A percentile compares a stretch with the other conserved stretches of the same genome.
Evolutionary conservation across 2,329 filamentous ascomycete species (phyloP).

Genomic region (Arthrobotrys pseudoclavata): DNA sequence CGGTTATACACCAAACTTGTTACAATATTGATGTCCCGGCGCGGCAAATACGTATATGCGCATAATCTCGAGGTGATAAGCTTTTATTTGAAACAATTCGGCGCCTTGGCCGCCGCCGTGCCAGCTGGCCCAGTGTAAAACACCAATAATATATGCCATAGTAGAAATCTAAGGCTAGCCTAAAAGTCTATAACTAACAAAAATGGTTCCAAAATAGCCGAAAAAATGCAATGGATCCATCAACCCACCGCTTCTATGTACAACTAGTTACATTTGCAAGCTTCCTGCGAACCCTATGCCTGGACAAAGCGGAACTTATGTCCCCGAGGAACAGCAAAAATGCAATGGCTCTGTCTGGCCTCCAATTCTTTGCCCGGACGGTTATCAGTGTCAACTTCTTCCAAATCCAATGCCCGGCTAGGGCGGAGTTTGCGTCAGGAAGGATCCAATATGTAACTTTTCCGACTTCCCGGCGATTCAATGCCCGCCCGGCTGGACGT

Average conservation of each 20-base stretch:
- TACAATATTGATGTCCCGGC: too few relatives aligned
- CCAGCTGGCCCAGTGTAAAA: slow-evolving; percentile 14
- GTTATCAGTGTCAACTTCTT: slow-evolving; percentile 12
- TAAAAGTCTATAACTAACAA: neutral
- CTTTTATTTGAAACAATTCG: too few relatives aligned
- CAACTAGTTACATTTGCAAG: slow-evolving; percentile 1
- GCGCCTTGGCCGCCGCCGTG: neutral
- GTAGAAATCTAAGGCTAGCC: neutral
- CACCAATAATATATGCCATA: neutral
- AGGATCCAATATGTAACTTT: neutral
- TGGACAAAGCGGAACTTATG: slow-evolving; percentile 4
- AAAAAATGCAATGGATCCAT: slow-evolving; percentile 14
- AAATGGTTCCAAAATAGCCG: neutral
- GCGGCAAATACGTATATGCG: too few relatives aligned
- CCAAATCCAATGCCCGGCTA: neutral
- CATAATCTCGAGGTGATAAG: too few relatives aligned
- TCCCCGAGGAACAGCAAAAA: neutral
- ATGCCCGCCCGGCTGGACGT: slow-evolving; percentile 9
- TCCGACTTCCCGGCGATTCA: slow-evolving; percentile 7
- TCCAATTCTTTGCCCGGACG: slow-evolving; percentile 6
- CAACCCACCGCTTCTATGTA: slow-evolving; percentile 16
- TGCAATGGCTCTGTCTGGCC: slow-evolving; percentile 22
- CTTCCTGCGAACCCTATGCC: neutral
- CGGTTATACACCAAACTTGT: too few relatives aligned
- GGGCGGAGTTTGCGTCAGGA: slow-evolving; percentile 9